Base-by-base conservation (phyloP, 352 stramenopile genomes). In the Pythium diclinum region DNA sequence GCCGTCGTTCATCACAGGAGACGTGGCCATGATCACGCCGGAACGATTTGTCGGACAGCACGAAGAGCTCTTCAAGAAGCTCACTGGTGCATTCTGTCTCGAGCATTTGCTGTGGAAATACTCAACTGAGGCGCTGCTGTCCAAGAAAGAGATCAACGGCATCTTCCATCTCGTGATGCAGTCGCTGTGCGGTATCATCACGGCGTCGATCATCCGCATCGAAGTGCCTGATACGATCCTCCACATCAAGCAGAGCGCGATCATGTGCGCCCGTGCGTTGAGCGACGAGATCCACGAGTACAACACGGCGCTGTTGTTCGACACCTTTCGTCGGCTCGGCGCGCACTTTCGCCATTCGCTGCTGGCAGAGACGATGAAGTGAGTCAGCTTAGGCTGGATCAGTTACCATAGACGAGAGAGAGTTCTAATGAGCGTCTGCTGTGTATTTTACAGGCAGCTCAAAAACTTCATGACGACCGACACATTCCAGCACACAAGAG, bases 141-240 rank as follows among this genome's bases (percentile, higher is more conserved):
- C 81, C 11, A 91, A 89, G 63, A 92, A 92, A 71, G 81, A 90
- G 38, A 88, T 91, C 61, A 90, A 93, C 60, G 79, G 78, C 25
- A 90, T 89, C 44, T 93, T 91, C 47, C 79, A 91, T 51, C 75
- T 89, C 11, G 73, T 93, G 17, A 46, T 93, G n/a, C 82, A 93
- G 64, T 89, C 78, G 38, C 71, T 91, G 44, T 89, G 81, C 49
- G 81, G 82, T 0, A 86, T 91, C 52, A 69, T 87, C 48, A 89
- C 81, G 16, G 68, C 81, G 4, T 89, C 83, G 0, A 77, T 89
- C 1, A 55, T 87, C 49, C 83, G 79, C 8, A 83, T 90, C 48
- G 76, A 80, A 32, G 54, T 66, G 3, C 79, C 80, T 0, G 59
- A 73, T 21, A 87, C 76, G 1, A 88, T 91, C 62, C 73, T 93